Evolutionary conservation across 1,139 yeast genomes (phyloP).

Genomic region (Geotrichum macrosporum): DNA sequence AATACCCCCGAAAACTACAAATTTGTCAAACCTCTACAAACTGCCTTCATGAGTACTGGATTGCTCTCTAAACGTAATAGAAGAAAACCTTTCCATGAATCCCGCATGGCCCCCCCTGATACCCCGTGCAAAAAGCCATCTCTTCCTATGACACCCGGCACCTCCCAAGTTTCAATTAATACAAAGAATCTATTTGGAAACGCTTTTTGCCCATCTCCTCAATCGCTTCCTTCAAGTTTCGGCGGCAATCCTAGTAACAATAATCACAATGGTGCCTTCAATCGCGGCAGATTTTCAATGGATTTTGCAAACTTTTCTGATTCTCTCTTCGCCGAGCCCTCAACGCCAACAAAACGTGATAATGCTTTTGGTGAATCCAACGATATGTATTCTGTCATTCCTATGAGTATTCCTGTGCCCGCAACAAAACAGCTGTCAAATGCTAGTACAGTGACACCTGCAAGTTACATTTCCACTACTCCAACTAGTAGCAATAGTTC

Average conservation of each 20-base stretch:
- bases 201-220: slow-evolving; percentile 6
- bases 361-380: slow-evolving; percentile 3
- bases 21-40: slow-evolving; percentile 76
- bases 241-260: slow-evolving; percentile 3
- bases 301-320: slow-evolving; percentile 13
- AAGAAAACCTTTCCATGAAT: slow-evolving; percentile 26
- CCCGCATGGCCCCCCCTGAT: slow-evolving; percentile 52
- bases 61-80: slow-evolving; percentile 64
- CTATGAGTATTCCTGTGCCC: slow-evolving; percentile 22
- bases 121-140: slow-evolving; percentile 71
- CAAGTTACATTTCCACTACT: slow-evolving; percentile 15
- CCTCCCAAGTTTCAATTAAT: slow-evolving; percentile 9
- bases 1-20: slow-evolving; percentile 52
- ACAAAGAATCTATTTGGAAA: slow-evolving; percentile 6
- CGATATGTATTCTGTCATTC: slow-evolving; percentile 16
- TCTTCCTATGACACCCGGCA: slow-evolving; percentile 16
- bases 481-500: slow-evolving; percentile 18
- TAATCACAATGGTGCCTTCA: not conserved
- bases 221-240: slow-evolving; percentile 9
- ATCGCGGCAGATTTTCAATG: slow-evolving; percentile 10
- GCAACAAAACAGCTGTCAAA: slow-evolving; percentile 26
- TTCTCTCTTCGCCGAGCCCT: slow-evolving; percentile 13
- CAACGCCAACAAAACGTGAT: slow-evolving; percentile 19
- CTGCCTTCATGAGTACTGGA: slow-evolving; percentile 78
- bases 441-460: slow-evolving; percentile 27